These are phyloP conservation scores for Lobulomyces angularis DNA, from an alignment of 192 early-diverging fungal species.

Conservation along the genomic window DNA sequence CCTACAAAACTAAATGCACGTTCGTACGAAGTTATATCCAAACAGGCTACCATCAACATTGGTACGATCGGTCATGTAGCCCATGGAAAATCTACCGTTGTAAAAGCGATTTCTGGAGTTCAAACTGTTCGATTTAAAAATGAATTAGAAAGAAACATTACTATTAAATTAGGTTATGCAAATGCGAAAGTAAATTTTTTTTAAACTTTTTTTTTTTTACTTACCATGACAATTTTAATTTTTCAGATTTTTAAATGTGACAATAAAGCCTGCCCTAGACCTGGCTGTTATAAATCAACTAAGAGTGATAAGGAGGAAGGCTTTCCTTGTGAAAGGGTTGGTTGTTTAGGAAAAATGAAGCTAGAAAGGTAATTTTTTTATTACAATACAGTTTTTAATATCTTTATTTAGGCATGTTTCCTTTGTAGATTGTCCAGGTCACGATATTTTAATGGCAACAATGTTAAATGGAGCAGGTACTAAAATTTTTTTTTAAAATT, in stretches of 20 bases:
- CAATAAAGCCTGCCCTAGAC: slow-evolving; percentile 81
- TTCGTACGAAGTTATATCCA: slow-evolving; percentile 89
- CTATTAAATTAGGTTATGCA: slow-evolving; percentile 98
- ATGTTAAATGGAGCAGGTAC: slow-evolving; percentile 98
- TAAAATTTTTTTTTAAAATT: too few relatives aligned
- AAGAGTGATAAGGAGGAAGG: slow-evolving; percentile 70
- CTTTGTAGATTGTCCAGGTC: slow-evolving; percentile 98
- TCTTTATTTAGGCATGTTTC: slow-evolving; percentile 66
- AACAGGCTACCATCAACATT: slow-evolving; percentile 99
- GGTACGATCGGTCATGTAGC: slow-evolving; percentile 99
- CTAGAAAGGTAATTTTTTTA: slow-evolving; percentile 45
- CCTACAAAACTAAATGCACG: slow-evolving; percentile 51
- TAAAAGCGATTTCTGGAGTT: slow-evolving; percentile 96
- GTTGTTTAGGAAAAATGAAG: slow-evolving; percentile 75
- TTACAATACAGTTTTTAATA: slow-evolving; percentile 6
- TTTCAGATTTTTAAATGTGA: slow-evolving; percentile 92
- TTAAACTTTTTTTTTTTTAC: slow-evolving; percentile 4
- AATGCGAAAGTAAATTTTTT: slow-evolving; percentile 72
- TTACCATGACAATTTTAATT: neutral
- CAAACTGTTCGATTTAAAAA: slow-evolving; percentile 97
- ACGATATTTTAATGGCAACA: slow-evolving; percentile 99
- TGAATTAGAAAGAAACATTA: slow-evolving; percentile 97
- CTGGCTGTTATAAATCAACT: slow-evolving; percentile 88
- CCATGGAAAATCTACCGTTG: slow-evolving; percentile 98
- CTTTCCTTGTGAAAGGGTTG: slow-evolving; percentile 76